phyloP scores from a whole-genome alignment of 352 stramenopile genomes.

The Globisporangium abappressorium region DNA sequence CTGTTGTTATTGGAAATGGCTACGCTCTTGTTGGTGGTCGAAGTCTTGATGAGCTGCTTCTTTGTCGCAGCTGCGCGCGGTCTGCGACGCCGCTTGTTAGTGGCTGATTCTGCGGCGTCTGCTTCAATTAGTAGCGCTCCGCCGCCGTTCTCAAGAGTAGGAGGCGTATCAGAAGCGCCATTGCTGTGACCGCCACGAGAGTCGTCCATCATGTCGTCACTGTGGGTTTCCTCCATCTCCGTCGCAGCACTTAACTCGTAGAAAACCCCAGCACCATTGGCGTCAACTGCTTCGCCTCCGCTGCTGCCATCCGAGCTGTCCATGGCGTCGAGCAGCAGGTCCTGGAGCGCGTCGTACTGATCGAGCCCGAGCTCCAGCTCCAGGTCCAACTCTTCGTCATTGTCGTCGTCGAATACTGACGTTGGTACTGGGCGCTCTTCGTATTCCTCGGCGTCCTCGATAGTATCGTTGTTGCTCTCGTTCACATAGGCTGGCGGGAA shows the following conservation, averaged over 20 bases:
- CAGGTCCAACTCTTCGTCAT: not conserved
- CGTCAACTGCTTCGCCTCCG: not conserved
- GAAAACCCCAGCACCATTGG: not conserved
- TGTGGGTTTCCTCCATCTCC: not conserved
- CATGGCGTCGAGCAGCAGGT: not conserved
- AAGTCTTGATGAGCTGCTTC: not conserved
- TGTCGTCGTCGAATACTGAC: not conserved
- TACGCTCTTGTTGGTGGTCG: not conserved
- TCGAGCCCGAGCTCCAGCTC: conserved; percentile 6
- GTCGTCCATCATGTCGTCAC: not conserved
- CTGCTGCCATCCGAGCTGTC: not conserved
- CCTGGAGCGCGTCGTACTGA: not conserved
- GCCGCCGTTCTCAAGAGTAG: not conserved
- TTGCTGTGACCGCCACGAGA: not conserved
- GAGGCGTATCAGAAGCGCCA: not conserved
- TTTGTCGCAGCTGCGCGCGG: conserved; percentile 8
- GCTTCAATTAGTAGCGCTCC: not conserved
- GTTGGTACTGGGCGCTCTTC: not conserved
- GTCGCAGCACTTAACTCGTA: not conserved
- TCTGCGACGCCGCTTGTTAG: not conserved
- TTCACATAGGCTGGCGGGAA: not conserved
- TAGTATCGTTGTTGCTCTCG: not conserved
- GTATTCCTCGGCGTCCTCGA: not conserved
- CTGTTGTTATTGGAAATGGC: too few species aligned
- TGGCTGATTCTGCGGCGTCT: not conserved